These are phyloP conservation scores for Neoascochyta sp. DNA, from an alignment of 2,329 filamentous ascomycete species.

Conservation along the genomic window DNA sequence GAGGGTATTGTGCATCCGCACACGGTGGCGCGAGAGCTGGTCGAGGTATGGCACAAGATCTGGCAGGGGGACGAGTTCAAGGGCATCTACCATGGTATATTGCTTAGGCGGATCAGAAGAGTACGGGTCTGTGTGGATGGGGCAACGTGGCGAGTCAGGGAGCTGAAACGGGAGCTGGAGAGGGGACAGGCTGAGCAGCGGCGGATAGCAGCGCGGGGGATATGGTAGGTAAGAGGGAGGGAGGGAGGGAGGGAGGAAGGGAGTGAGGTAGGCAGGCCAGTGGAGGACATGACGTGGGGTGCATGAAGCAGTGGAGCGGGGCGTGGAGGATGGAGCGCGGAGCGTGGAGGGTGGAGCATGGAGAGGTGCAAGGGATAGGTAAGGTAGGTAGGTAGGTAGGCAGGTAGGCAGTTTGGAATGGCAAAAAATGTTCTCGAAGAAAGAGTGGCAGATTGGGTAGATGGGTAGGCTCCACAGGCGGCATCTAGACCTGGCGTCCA, in stretches of 20 bases:
- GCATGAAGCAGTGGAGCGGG: too few relatives aligned
- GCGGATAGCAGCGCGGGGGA: slow-evolving; percentile 24
- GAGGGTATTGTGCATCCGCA: slow-evolving; percentile 24
- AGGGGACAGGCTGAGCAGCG: slow-evolving; percentile 29
- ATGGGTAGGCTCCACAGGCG: too few relatives aligned
- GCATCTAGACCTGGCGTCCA: too few relatives aligned
- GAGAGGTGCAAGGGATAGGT: too few relatives aligned
- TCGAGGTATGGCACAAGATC: slow-evolving; percentile 34
- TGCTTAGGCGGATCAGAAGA: slow-evolving; percentile 28
- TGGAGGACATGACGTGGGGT: too few relatives aligned
- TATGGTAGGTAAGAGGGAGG: slow-evolving; percentile 12
- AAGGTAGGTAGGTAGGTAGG: too few relatives aligned
- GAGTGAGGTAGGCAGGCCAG: slow-evolving; percentile 1
- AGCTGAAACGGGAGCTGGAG: slow-evolving; percentile 30
- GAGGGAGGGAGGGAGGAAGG: slow-evolving; percentile 1
- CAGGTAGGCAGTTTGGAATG: too few relatives aligned
- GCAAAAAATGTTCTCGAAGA: too few relatives aligned
- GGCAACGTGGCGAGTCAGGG: slow-evolving; percentile 22
- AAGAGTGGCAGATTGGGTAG: too few relatives aligned
- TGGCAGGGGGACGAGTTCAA: slow-evolving; percentile 30
- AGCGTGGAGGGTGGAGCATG: too few relatives aligned
- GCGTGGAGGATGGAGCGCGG: too few relatives aligned
- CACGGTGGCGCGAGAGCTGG: slow-evolving; percentile 27
- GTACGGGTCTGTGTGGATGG: slow-evolving; percentile 34
- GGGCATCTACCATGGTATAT: slow-evolving; percentile 18